A percentile compares a stretch with the other conserved stretches of the same genome.
These are phyloP conservation scores for Candida maesae DNA, from an alignment of 805 yeast species.

Conservation along the genomic window DNA sequence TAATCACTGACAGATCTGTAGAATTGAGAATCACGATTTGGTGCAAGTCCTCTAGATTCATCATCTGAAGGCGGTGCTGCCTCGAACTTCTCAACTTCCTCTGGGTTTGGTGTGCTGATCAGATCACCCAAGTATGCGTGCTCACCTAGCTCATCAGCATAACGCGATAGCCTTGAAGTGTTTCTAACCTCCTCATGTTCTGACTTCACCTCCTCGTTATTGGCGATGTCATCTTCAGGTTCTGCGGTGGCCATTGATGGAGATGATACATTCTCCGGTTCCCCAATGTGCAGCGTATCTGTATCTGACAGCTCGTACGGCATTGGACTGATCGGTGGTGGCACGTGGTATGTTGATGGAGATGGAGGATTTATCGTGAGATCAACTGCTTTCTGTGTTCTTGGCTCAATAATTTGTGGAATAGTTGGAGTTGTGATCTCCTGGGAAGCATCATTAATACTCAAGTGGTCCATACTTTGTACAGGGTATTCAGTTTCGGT, in stretches of 20 bases:
- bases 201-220: background rate
- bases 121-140: conserved; percentile 24
- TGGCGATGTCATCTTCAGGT: too few relatives aligned
- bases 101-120: conserved; percentile 21
- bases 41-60: background rate
- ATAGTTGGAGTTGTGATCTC: background rate
- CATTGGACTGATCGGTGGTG: conserved; percentile 14
- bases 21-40: conserved; percentile 22
- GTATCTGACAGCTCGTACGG: conserved; percentile 20
- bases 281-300: conserved; percentile 24
- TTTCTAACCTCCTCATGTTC: background rate
- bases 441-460: background rate
- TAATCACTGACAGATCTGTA: conserved; percentile 25
- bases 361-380: conserved; percentile 8
- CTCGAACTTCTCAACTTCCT: conserved; percentile 4
- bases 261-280: conserved; percentile 8
- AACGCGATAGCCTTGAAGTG: background rate
- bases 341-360: background rate
- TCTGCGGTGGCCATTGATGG: background rate
- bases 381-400: conserved; percentile 1
- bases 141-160: background rate
- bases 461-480: conserved; percentile 1
- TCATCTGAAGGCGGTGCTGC: background rate
- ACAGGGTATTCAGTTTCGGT: conserved; percentile 5
- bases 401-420: background rate